phyloP scores from a whole-genome alignment of 768 basidiomycete species.

The Pulveroboletus frians region DNA sequence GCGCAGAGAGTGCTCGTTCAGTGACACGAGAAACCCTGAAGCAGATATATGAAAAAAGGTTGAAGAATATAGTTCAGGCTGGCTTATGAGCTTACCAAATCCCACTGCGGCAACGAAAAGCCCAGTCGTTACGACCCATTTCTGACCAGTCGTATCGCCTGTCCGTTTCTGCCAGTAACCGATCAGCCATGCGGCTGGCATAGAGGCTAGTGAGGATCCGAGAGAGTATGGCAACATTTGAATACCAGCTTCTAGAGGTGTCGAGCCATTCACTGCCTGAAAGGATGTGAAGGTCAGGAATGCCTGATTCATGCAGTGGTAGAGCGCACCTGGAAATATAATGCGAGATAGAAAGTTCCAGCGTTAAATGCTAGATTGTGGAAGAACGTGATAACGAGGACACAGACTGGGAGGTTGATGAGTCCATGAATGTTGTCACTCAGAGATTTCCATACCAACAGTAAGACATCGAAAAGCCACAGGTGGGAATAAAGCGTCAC shows the following conservation, averaged over 20 bases:
- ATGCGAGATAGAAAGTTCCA: conserved; percentile 80
- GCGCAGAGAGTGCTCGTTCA: conserved; percentile 48
- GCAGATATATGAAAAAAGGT: conserved; percentile 11
- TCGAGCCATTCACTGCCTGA: conserved; percentile 65
- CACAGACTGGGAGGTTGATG: conserved; percentile 42
- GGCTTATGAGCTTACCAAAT: conserved; percentile 49
- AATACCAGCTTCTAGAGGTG: conserved; percentile 69
- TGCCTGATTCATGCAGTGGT: conserved; percentile 1
- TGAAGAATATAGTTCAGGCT: neutral
- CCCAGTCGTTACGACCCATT: conserved; percentile 57
- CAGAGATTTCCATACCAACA: conserved; percentile 42
- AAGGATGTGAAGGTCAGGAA: conserved; percentile 1
- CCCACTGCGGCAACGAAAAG: conserved; percentile 63
- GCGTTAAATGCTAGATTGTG: conserved; percentile 82
- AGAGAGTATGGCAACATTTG: conserved; percentile 80
- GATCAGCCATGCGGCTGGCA: conserved; percentile 84
- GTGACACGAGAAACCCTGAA: conserved; percentile 61
- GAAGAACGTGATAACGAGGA: conserved; percentile 67
- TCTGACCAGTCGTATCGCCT: conserved; percentile 58
- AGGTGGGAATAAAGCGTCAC: conserved; percentile 70
- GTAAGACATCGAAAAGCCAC: conserved; percentile 55
- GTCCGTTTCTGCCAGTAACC: conserved; percentile 56
- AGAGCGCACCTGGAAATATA: conserved; percentile 68
- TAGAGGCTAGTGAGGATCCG: conserved; percentile 77
- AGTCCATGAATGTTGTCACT: conserved; percentile 8